Percentiles rank a stretch among this genome's conserved stretches.
Evolutionary conservation across 2,329 filamentous ascomycete species (phyloP).

Genomic region (Colletotrichum phormii): DNA sequence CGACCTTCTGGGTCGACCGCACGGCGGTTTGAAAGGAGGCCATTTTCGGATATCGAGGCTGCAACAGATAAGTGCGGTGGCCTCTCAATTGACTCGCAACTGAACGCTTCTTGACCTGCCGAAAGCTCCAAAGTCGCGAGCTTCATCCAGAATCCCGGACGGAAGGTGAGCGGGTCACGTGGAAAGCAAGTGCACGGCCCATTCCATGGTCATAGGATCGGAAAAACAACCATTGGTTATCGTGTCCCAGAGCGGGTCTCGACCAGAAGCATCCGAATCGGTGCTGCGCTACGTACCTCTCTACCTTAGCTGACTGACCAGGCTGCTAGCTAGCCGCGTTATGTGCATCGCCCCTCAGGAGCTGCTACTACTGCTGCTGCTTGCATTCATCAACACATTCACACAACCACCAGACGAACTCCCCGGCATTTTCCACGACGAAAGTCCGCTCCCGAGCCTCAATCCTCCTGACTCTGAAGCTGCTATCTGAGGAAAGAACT

Average conservation of each 20-base stretch:
- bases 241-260: background rate
- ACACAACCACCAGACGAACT: constrained; percentile 17
- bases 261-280: background rate
- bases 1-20: constrained; percentile 63
- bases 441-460: background rate
- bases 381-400: constrained; percentile 26
- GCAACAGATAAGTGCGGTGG: constrained; percentile 25
- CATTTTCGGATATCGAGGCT: constrained; percentile 50
- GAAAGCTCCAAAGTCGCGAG: constrained; percentile 30
- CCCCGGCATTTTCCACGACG: background rate
- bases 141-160: constrained; percentile 29
- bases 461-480: background rate
- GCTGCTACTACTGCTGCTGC: constrained; percentile 15
- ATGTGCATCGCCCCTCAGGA: constrained; percentile 29
- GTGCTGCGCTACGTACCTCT: constrained; percentile 9
- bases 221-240: constrained; percentile 30
- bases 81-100: constrained; percentile 40
- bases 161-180: constrained; percentile 26
- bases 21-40: constrained; percentile 67
- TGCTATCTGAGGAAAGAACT: background rate
- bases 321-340: constrained; percentile 55
- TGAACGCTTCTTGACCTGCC: constrained; percentile 14
- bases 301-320: constrained; percentile 40
- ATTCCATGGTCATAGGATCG: constrained; percentile 22
- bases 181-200: constrained; percentile 16